Evolutionary conservation across 2,329 filamentous ascomycete species (phyloP).

Genomic region (Aspergillus viridinutans): DNA sequence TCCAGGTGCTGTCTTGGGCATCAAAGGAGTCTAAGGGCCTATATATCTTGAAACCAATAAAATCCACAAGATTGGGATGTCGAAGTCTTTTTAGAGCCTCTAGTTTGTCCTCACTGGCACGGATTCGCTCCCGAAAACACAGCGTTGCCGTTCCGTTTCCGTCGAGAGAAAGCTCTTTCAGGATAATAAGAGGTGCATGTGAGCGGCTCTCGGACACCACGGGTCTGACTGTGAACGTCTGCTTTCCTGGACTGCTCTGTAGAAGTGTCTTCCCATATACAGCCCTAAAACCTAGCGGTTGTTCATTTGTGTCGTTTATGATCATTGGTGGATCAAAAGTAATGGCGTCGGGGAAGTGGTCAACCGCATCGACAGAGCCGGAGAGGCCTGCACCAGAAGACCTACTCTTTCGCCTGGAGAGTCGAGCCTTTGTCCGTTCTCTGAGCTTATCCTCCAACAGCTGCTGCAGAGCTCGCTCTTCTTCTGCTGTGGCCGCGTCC

Average conservation of each 20-base stretch:
- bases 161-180: conserved; percentile 66
- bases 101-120: conserved; percentile 70
- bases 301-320: conserved; percentile 60
- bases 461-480: conserved; percentile 37
- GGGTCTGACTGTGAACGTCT: conserved; percentile 65
- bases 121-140: conserved; percentile 70
- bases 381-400: conserved; percentile 28
- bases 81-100: conserved; percentile 69
- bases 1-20: conserved; percentile 53
- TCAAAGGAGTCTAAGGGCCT: conserved; percentile 42
- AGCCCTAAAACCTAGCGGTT: conserved; percentile 62
- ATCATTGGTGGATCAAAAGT: conserved; percentile 45
- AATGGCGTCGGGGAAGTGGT: conserved; percentile 36
- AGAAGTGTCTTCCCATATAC: conserved; percentile 67
- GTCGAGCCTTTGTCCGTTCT: conserved; percentile 37
- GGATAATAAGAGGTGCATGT: conserved; percentile 59
- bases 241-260: conserved; percentile 61
- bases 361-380: conserved; percentile 24
- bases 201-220: conserved; percentile 54
- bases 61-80: conserved; percentile 71
- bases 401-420: conserved; percentile 37
- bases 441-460: conserved; percentile 37
- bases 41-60: conserved; percentile 80
- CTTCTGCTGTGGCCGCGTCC: conserved; percentile 38
- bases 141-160: conserved; percentile 55